Conservation (phyloP, 441 rosid species). For the Erodium trifolium region DNA sequence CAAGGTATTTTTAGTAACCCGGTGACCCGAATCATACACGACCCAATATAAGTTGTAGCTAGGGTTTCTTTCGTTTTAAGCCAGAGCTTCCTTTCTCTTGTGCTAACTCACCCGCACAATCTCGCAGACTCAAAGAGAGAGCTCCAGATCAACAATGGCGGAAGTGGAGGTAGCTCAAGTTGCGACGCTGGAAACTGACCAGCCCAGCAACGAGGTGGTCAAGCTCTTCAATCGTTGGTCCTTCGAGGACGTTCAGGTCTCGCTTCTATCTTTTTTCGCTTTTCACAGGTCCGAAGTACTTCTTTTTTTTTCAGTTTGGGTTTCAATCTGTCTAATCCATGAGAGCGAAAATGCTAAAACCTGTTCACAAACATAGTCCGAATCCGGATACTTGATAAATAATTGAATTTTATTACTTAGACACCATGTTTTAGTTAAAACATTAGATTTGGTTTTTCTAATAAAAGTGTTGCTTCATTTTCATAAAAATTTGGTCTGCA, state of each 20-base stretch:
- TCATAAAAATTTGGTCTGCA: not conserved
- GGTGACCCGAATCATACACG: not conserved
- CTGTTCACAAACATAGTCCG: not conserved
- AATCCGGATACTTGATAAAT: not conserved
- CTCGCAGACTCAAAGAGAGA: not conserved
- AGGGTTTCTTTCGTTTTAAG: not conserved
- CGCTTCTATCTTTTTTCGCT: not conserved
- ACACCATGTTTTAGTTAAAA: too few species aligned
- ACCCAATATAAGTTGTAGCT: constrained; percentile 1
- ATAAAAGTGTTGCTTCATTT: too few species aligned
- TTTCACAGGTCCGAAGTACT: not conserved
- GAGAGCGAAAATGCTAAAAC: not conserved
- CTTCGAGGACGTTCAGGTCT: constrained; percentile 49
- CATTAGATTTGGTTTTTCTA: too few species aligned
- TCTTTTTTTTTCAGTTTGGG: not conserved
- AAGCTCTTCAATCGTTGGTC: constrained; percentile 59
- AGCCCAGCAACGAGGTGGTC: constrained; percentile 18
- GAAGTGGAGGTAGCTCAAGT: constrained; percentile 3
- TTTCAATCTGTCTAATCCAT: not conserved
- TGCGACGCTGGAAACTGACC: not conserved
- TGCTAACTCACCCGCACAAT: not conserved
- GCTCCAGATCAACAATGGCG: not conserved
- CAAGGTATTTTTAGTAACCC: not conserved
- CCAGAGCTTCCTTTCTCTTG: not conserved
- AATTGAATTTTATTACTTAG: not conserved